These are phyloP conservation scores for Lasiosphaeris hirsuta DNA, from an alignment of 495 filamentous ascomycete genomes.

Conservation along the genomic window DNA sequence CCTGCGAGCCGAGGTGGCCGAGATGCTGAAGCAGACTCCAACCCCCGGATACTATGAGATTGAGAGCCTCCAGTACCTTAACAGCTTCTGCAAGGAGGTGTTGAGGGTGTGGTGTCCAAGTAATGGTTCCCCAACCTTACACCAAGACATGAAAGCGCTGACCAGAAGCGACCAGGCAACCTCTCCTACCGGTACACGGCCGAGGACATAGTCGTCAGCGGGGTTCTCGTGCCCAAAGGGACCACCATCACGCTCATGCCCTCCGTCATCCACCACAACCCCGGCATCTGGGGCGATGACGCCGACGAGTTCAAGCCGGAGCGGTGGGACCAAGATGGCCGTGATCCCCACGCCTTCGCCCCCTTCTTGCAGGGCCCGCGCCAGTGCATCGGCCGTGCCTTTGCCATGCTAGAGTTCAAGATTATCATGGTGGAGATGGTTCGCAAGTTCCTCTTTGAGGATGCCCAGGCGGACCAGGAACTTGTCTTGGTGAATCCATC, in stretches of 20 bases:
- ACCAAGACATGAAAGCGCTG: no score
- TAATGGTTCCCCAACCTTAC: no score
- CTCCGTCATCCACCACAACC: conserved; percentile 23
- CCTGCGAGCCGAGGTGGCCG: conserved; percentile 17
- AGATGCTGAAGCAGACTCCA: conserved; percentile 19
- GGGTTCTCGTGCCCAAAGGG: conserved; percentile 27
- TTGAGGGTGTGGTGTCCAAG: conserved; percentile 31
- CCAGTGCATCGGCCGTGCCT: not conserved
- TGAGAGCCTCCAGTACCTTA: conserved; percentile 32
- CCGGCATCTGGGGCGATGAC: conserved; percentile 30
- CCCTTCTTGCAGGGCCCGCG: not conserved
- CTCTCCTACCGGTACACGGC: conserved; percentile 23
- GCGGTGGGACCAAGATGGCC: conserved; percentile 27
- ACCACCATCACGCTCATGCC: conserved; percentile 29
- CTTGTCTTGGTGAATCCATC: no score
- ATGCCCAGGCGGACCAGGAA: not conserved
- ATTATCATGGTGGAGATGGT: not conserved
- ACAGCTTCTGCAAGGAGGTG: conserved; percentile 38
- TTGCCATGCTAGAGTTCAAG: conserved; percentile 3
- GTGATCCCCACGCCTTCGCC: not conserved
- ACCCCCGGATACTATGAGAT: conserved; percentile 37
- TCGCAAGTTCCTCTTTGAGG: not conserved
- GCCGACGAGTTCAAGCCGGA: conserved; percentile 30
- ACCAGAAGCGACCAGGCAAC: conserved; percentile 17
- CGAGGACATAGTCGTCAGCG: conserved; percentile 23